These are phyloP conservation scores for Tolypocladium guangdongense DNA, from an alignment of 2,329 filamentous ascomycete genomes.

Conservation along the genomic window DNA sequence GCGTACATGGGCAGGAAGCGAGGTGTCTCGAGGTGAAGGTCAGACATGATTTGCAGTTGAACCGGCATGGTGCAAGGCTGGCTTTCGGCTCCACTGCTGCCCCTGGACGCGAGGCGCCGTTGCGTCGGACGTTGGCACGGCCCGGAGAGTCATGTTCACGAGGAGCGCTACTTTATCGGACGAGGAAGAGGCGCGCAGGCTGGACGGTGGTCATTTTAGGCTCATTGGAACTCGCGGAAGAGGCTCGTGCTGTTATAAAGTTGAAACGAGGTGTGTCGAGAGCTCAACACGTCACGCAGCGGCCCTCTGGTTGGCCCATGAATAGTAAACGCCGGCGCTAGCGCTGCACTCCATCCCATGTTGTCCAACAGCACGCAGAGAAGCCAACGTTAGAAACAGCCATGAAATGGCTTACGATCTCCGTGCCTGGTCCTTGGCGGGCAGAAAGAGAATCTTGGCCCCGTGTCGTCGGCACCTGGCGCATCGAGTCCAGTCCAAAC, in stretches of 20 bases:
- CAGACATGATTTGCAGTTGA: conserved; percentile 10
- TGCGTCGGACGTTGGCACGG: neutral
- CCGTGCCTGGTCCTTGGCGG: no score
- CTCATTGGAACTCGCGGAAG: no score
- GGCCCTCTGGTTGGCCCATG: neutral
- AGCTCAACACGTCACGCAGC: neutral
- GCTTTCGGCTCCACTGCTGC: neutral
- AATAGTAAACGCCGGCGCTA: neutral
- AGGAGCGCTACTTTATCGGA: no score
- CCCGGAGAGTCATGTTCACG: neutral
- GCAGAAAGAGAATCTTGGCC: no score
- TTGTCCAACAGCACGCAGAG: no score
- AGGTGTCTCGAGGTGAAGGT: conserved; percentile 35
- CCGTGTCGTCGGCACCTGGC: no score
- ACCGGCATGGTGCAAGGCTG: neutral
- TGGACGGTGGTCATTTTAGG: neutral
- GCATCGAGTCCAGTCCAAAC: no score
- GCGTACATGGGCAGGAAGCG: conserved; percentile 19
- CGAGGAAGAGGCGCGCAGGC: neutral
- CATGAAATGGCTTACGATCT: no score
- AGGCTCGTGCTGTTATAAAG: no score
- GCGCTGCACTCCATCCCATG: neutral
- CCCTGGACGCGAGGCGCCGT: neutral
- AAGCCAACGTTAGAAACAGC: no score
- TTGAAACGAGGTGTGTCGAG: neutral